These are phyloP conservation scores for Eurotiales sp. DNA, from an alignment of 2,329 filamentous ascomycete species.

Conservation along the genomic window DNA sequence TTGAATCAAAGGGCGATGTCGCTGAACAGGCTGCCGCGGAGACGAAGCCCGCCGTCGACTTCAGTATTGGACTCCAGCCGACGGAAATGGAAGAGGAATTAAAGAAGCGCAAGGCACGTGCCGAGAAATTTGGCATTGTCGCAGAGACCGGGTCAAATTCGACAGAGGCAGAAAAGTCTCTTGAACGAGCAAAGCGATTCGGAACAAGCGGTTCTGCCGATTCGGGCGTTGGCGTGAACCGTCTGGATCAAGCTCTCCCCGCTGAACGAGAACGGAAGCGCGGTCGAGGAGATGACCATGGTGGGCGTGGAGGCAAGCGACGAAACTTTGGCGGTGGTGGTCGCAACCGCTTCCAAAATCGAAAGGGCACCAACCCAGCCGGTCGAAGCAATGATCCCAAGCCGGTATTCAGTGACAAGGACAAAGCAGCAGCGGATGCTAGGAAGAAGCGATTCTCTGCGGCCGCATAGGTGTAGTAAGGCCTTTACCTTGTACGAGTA, in stretches of 20 bases:
- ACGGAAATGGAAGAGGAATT: slow-evolving; percentile 45
- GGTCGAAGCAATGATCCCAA: slow-evolving; percentile 20
- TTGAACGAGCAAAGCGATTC: slow-evolving; percentile 47
- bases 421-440: slow-evolving; percentile 42
- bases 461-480: slow-evolving; percentile 20
- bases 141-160: slow-evolving; percentile 36
- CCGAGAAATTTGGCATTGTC: slow-evolving; percentile 47
- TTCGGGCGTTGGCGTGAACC: slow-evolving; percentile 31
- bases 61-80: slow-evolving; percentile 39
- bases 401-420: slow-evolving; percentile 36
- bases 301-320: slow-evolving; percentile 41
- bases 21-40: slow-evolving; percentile 20
- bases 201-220: slow-evolving; percentile 28
- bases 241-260: slow-evolving; percentile 45
- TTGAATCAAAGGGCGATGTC: slow-evolving; percentile 25
- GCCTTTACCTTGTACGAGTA: too few relatives aligned
- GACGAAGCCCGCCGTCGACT: slow-evolving; percentile 36
- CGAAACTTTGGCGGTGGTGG: slow-evolving; percentile 34
- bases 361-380: slow-evolving; percentile 10
- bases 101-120: slow-evolving; percentile 47
- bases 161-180: slow-evolving; percentile 41
- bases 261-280: slow-evolving; percentile 40
- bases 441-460: slow-evolving; percentile 46
- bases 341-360: slow-evolving; percentile 24
- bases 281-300: slow-evolving; percentile 34